A percentile compares a stretch with the other conserved stretches of the same genome.
Evolutionary conservation across 176 grass and related monocot species (phyloP).

Genomic region (Cocos nucifera): DNA sequence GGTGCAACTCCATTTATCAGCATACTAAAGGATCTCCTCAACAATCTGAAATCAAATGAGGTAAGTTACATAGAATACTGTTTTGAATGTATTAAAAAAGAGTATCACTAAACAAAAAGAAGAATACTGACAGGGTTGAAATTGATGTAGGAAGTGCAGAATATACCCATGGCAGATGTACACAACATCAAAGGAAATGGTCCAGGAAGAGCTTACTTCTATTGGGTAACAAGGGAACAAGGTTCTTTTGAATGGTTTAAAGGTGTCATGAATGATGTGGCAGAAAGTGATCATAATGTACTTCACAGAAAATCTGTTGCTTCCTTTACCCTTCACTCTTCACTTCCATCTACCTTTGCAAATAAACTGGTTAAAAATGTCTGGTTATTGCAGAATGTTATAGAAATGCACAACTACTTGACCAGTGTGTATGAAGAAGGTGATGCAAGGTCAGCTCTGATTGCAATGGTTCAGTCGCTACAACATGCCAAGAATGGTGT

Average conservation of each 20-base stretch:
- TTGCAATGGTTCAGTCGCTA: conserved; percentile 93
- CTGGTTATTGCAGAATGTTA: conserved; percentile 60
- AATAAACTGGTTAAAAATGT: conserved; percentile 9
- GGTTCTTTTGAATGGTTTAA: conserved; percentile 99
- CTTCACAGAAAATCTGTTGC: conserved; percentile 10
- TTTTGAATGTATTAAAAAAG: no score
- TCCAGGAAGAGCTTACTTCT: conserved; percentile 95
- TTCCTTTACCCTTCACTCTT: background rate
- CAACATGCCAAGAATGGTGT: conserved; percentile 89
- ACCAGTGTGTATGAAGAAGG: conserved; percentile 99
- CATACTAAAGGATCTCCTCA: conserved; percentile 89
- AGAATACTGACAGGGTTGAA: conserved; percentile 18
- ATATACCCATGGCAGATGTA: conserved; percentile 49
- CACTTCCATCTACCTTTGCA: background rate
- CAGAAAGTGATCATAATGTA: conserved; percentile 81
- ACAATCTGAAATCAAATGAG: conserved; percentile 66
- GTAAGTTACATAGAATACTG: conserved; percentile 25
- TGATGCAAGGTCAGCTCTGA: conserved; percentile 81
- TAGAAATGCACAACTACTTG: conserved; percentile 99
- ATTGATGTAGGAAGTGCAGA: conserved; percentile 47
- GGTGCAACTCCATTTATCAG: conserved; percentile 99
- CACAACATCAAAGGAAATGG: conserved; percentile 52
- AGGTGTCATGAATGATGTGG: conserved; percentile 98
- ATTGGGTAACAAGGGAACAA: conserved; percentile 98
- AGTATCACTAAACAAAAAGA: background rate